These are phyloP conservation scores for Coprinopsis sp. DNA, from an alignment of 768 basidiomycete genomes.

Conservation along the genomic window DNA sequence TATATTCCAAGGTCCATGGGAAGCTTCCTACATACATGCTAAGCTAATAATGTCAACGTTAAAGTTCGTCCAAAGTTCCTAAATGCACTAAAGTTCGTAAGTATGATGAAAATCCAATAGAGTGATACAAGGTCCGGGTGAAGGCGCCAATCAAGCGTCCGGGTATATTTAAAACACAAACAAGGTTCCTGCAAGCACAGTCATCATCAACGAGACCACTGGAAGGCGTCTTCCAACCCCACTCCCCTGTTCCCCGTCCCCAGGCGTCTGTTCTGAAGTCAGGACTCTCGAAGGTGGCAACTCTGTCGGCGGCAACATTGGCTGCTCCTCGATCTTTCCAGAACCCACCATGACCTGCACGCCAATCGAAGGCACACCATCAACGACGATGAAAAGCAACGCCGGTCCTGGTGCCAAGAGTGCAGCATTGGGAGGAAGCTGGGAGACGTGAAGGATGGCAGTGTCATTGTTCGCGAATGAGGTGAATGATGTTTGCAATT, in stretches of 20 bases:
- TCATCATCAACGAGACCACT: background rate
- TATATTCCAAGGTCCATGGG: no score
- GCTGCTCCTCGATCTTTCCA: conserved; percentile 60
- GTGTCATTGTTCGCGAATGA: conserved; percentile 46
- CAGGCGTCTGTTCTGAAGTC: no score
- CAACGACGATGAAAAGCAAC: conserved; percentile 68
- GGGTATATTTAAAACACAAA: no score
- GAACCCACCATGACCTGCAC: conserved; percentile 70
- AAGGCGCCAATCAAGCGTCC: no score
- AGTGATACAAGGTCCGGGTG: no score
- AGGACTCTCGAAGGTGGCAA: conserved; percentile 31
- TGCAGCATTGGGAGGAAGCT: conserved; percentile 70
- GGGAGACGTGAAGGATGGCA: conserved; percentile 58
- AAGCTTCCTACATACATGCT: no score
- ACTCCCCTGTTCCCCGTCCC: background rate
- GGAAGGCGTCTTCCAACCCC: background rate
- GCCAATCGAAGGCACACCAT: conserved; percentile 72
- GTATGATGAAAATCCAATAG: no score
- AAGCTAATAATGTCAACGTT: no score
- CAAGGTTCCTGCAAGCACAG: no score
- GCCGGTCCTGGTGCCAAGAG: conserved; percentile 67
- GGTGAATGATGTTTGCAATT: conserved; percentile 58
- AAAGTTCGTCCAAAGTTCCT: no score
- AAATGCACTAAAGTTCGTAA: no score
- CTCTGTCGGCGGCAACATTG: conserved; percentile 26